Conservation (phyloP, 768 basidiomycete species). For the Amanita molliuscula region DNA sequence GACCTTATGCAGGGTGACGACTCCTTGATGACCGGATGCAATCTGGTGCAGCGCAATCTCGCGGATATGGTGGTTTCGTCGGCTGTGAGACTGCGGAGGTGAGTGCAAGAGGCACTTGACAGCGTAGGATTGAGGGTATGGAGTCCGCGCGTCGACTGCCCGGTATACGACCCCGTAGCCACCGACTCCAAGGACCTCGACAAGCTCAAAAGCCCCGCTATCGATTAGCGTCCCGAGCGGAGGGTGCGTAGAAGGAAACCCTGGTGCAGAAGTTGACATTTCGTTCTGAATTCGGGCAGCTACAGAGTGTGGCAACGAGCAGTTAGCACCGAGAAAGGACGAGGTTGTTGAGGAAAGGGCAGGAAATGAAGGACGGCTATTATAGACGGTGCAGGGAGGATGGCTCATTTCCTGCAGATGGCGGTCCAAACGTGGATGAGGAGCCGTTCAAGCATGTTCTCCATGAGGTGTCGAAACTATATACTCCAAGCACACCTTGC, state of each 20-base stretch:
- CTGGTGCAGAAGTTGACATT: neutral
- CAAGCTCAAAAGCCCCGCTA: constrained; percentile 69
- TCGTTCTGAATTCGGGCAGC: neutral
- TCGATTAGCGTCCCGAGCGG: constrained; percentile 76
- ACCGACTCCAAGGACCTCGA: constrained; percentile 82
- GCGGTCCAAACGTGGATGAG: constrained; percentile 5
- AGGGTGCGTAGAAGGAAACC: constrained; percentile 22
- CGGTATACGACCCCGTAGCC: constrained; percentile 96
- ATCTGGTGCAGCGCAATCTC: constrained; percentile 80
- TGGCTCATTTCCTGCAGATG: constrained; percentile 1
- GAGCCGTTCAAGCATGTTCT: constrained; percentile 5
- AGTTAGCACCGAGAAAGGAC: neutral
- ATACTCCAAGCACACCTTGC: constrained; percentile 1
- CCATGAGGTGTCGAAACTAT: constrained; percentile 7
- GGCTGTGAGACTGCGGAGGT: constrained; percentile 29
- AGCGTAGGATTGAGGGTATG: constrained; percentile 54
- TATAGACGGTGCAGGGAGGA: constrained; percentile 2
- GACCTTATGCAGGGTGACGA: constrained; percentile 85
- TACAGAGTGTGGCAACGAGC: neutral
- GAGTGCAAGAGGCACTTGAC: constrained; percentile 82
- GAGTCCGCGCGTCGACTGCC: constrained; percentile 53
- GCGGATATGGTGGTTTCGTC: constrained; percentile 71
- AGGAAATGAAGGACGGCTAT: constrained; percentile 4
- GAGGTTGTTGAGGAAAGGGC: neutral
- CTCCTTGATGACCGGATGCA: constrained; percentile 63